A percentile compares a stretch with the other conserved stretches of the same genome.
phyloP scores from a whole-genome alignment of 176 grass and related monocot genomes.

The Ananas comosus region DNA sequence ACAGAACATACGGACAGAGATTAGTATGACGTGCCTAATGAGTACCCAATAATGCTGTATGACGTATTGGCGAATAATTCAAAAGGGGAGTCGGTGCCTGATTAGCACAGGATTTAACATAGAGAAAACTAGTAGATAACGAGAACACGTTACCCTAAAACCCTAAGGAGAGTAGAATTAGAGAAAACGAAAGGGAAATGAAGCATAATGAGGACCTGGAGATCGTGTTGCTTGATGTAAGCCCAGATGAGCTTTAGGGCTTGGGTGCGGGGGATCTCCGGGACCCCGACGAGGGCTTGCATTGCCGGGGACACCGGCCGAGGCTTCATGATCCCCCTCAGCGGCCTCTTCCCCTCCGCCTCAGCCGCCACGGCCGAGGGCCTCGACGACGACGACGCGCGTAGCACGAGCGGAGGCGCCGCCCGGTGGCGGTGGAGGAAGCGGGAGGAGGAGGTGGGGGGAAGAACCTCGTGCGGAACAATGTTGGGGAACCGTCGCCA shows the following conservation, averaged over 20 bases:
- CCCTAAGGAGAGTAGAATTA: neutral
- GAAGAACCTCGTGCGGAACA: neutral
- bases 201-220: constrained; percentile 39
- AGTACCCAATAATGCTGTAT: no score
- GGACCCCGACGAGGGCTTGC: constrained; percentile 56
- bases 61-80: neutral
- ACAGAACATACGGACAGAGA: no score
- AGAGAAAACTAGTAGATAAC: neutral
- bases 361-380: neutral
- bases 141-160: neutral
- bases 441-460: constrained; percentile 3
- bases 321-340: constrained; percentile 60
- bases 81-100: neutral
- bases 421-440: neutral
- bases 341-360: constrained; percentile 36
- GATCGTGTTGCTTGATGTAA: constrained; percentile 78
- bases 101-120: neutral
- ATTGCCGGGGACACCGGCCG: constrained; percentile 45
- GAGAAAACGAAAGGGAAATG: neutral
- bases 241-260: constrained; percentile 81
- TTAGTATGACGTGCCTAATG: no score
- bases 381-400: constrained; percentile 4
- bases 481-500: constrained; percentile 29
- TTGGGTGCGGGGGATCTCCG: constrained; percentile 72
- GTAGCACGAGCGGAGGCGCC: constrained; percentile 7